phyloP scores from a whole-genome alignment of 2,329 filamentous ascomycete species.

The Phaeoacremonium minimum region DNA sequence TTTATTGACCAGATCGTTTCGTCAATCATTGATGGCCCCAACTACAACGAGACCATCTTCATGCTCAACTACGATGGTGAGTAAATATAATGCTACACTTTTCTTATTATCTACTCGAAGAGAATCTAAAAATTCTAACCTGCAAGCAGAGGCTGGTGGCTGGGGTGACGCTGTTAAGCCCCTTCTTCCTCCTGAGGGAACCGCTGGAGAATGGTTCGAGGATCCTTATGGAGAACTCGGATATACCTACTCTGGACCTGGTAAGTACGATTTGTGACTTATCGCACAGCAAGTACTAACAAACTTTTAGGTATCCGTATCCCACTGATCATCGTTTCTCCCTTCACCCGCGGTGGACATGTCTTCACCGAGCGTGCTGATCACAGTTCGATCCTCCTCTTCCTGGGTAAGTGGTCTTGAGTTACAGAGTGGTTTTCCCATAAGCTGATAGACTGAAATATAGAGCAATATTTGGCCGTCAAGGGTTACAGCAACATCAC shows the following conservation, averaged over 20 bases:
- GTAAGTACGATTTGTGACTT: conserved; percentile 8
- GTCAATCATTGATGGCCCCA: conserved; percentile 40
- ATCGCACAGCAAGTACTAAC: not conserved
- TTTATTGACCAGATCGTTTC: conserved; percentile 48
- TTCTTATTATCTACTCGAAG: too few species aligned
- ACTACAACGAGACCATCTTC: conserved; percentile 42
- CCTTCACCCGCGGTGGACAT: conserved; percentile 48
- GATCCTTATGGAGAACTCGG: conserved; percentile 33
- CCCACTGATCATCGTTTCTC: conserved; percentile 51
- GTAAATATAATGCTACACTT: conserved; percentile 8
- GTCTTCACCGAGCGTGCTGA: conserved; percentile 51
- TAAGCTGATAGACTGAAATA: not conserved
- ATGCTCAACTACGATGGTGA: conserved; percentile 45
- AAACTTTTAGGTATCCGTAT: conserved; percentile 34
- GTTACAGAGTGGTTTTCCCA: not conserved
- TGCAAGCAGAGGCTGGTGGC: conserved; percentile 41
- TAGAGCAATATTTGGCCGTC: conserved; percentile 16
- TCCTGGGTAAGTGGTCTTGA: conserved; percentile 42
- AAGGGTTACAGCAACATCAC: conserved; percentile 22
- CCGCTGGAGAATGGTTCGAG: conserved; percentile 47
- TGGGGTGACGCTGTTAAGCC: conserved; percentile 52
- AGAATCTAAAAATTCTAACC: not conserved
- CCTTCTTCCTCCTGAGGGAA: conserved; percentile 41
- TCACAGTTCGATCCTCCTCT: conserved; percentile 51
- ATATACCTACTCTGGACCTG: conserved; percentile 24